phyloP scores from a whole-genome alignment of 306 rosid species.

The Sphenostylis stenocarpa region DNA sequence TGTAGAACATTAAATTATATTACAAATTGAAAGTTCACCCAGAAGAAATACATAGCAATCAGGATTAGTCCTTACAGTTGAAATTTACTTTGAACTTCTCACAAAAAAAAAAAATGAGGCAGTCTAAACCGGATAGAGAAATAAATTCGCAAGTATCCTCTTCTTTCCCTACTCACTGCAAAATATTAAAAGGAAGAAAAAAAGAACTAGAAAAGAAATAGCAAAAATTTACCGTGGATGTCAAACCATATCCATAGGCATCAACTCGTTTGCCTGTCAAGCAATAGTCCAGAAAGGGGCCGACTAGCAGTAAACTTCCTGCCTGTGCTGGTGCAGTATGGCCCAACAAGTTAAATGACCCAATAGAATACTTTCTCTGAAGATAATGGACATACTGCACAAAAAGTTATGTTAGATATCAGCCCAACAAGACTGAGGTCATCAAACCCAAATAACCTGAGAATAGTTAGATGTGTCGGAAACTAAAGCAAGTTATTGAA shows the following conservation, averaged over 20 bases:
- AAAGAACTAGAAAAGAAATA: conserved; percentile 8
- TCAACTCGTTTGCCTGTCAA: conserved; percentile 71
- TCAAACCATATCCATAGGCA: conserved; percentile 48
- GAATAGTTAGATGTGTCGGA: neutral
- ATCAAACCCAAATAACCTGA: neutral
- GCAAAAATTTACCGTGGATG: conserved; percentile 57
- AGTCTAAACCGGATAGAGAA: conserved; percentile 2
- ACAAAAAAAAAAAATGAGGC: neutral
- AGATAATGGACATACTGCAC: conserved; percentile 81
- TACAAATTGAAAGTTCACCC: neutral
- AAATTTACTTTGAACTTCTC: neutral
- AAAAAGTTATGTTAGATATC: conserved; percentile 24
- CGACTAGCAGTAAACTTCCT: conserved; percentile 56
- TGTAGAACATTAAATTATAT: neutral
- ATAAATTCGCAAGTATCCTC: neutral
- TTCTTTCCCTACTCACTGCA: neutral
- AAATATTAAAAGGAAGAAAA: neutral
- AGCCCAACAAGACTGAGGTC: conserved; percentile 28
- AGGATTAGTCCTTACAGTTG: neutral
- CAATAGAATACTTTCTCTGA: conserved; percentile 78
- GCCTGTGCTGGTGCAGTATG: conserved; percentile 91
- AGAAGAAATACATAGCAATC: conserved; percentile 1
- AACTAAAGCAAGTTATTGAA: conserved; percentile 7
- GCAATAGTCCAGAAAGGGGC: conserved; percentile 80
- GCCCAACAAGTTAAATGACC: conserved; percentile 82